phyloP scores from a whole-genome alignment of 495 filamentous ascomycete genomes.

The Penicillium macrosclerotiorum region DNA sequence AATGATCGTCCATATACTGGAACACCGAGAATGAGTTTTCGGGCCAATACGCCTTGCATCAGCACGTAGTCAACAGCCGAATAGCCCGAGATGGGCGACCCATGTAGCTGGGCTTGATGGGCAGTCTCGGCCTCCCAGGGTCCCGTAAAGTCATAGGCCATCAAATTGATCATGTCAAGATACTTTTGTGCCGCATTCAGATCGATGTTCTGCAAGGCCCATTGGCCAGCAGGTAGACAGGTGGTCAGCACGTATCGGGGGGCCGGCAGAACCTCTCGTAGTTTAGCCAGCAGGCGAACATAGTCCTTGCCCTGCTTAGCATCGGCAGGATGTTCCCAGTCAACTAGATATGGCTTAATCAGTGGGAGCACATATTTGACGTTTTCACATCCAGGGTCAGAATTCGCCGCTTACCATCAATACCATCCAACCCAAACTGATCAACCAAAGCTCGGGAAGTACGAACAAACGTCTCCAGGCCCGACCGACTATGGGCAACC shows the following conservation, averaged over 20 bases:
- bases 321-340: slow-evolving; percentile 85
- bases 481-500: slow-evolving; percentile 60
- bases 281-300: slow-evolving; percentile 63
- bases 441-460: slow-evolving; percentile 71
- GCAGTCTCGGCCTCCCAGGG: slow-evolving; percentile 68
- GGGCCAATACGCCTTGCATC: slow-evolving; percentile 62
- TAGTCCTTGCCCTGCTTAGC: slow-evolving; percentile 69
- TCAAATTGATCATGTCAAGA: slow-evolving; percentile 79
- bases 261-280: slow-evolving; percentile 70
- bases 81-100: slow-evolving; percentile 62
- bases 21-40: slow-evolving; percentile 77
- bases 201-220: slow-evolving; percentile 75
- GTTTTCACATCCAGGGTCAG: not conserved
- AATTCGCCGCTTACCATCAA: slow-evolving; percentile 62
- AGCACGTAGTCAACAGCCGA: slow-evolving; percentile 65
- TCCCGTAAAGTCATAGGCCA: slow-evolving; percentile 86
- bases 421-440: slow-evolving; percentile 75
- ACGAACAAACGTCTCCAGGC: slow-evolving; percentile 68
- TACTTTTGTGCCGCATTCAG: slow-evolving; percentile 60
- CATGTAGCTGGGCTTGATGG: slow-evolving; percentile 78
- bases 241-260: slow-evolving; percentile 76
- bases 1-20: slow-evolving; percentile 84
- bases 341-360: slow-evolving; percentile 55
- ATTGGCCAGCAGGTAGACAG: slow-evolving; percentile 74
- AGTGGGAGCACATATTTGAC: not conserved